Percentiles rank a stretch among this genome's conserved stretches.
Conservation (phyloP, 306 rosid genomes). For the Lablab purpureus region DNA sequence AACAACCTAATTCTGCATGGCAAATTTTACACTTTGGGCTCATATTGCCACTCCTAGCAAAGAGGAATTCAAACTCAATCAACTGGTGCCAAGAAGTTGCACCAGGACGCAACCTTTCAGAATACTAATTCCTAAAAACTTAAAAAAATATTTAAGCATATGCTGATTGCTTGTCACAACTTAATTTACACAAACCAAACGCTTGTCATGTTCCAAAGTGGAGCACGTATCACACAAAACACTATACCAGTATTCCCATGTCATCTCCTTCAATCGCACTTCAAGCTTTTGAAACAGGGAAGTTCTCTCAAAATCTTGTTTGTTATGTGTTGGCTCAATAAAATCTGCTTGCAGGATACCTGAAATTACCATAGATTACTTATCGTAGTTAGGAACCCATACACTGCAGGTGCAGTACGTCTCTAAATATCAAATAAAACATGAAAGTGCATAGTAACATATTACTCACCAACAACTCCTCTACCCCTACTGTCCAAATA, state of each 20-base stretch:
- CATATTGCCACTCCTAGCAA: too few species aligned
- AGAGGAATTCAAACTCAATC: background rate
- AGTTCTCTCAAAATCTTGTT: slow-evolving; percentile 97
- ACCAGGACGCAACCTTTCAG: background rate
- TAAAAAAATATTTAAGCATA: background rate
- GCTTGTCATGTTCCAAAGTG: background rate
- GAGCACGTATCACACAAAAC: slow-evolving; percentile 34
- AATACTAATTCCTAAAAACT: slow-evolving; percentile 20
- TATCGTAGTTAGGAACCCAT: slow-evolving; percentile 37
- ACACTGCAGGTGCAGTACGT: background rate
- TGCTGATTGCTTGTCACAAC: slow-evolving; percentile 7
- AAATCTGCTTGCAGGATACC: slow-evolving; percentile 92
- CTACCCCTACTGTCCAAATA: slow-evolving; percentile 69
- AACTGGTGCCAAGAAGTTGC: too few species aligned
- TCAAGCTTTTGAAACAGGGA: slow-evolving; percentile 89
- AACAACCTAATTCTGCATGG: too few species aligned
- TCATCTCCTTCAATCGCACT: slow-evolving; percentile 84
- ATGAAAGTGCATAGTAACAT: slow-evolving; percentile 9
- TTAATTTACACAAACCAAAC: slow-evolving; percentile 33
- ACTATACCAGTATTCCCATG: slow-evolving; percentile 86
- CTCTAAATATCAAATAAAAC: slow-evolving; percentile 32
- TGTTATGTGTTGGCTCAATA: slow-evolving; percentile 87
- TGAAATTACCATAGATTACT: slow-evolving; percentile 41
- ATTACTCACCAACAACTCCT: slow-evolving; percentile 87
- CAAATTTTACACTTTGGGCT: too few species aligned